Evolutionary conservation across 768 basidiomycete species (phyloP), one percentile per base, ranked within the genome.

Genomic region (Lentinula detonsa): DNA sequence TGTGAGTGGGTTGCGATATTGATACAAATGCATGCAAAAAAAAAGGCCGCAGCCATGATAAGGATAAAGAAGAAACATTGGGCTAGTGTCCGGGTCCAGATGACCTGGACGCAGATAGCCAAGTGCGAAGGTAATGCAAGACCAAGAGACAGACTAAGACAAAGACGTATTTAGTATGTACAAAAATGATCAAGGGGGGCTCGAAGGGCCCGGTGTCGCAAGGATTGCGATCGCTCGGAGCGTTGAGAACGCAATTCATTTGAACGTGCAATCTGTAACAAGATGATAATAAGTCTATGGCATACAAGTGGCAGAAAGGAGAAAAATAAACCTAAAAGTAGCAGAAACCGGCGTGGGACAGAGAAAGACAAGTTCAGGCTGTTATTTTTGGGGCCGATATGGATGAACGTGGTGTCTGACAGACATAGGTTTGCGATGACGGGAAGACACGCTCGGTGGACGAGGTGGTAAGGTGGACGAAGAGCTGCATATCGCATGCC

Each of bases 401-500:
- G 60, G 52, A 51, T 49, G 50, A 48, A 31, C 56, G 16, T 43
- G 56, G 18, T 59, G 57, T 49, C 46, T 59, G 42, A 46, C 39
- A 42, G 56, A 45, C 45, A 46, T 9, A 4, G 43, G 33, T 48
- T 61, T 45, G 45, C 23, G 54, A 43, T 39, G 61, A 39, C 53
- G 53, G 10, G 54, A 40, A 52, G 61, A 61, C 11, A 52, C 50
- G 58, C 34, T 49, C 10, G 51, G 42, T 21, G 50, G 49, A 60
- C 42, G 49, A 48, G 59, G 58, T 3, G 46, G 45, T 34, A 53
- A 48, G 18, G 23, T 15, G 31, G 39, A 21, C 15, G 21, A 57
- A 31, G 65, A 60, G 46, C 18, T 28, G 43, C 37, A 61, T 11
- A 33, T 61, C n/a, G 60, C 33, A 7, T 61, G 62, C 55, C 67